Evolutionary conservation across 345 rosid genomes (phyloP), one percentile per base, ranked within the genome.

Genomic region (Cardamine occulta): DNA sequence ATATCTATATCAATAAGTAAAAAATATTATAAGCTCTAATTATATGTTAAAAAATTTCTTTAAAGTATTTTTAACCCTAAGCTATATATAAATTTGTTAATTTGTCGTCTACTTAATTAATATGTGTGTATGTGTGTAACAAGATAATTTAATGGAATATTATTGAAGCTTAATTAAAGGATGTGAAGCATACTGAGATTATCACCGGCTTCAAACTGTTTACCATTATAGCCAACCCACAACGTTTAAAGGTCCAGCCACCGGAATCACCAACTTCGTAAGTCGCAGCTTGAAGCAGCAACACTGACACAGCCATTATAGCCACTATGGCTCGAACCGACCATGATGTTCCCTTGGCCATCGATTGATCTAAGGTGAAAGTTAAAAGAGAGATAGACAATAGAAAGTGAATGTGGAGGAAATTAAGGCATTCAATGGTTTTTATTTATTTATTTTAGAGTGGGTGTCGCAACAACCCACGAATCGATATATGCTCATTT

Each of bases 221-320:
- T 79, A 72, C 79, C 68, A 21, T 21, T 5, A 18, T 63, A 48
- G 54, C 82, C 82, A 79, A 55, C 62, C 72, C 34, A 63, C 76
- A 55, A 65, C 68, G 57, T 79, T 79, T 79, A 49, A 34, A 74
- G 39, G 82, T 49, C 82, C 82, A 79, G 24, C 37, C 86, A 5
- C 40, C 11, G 8, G 76, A 9, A 12, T 45, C 76, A 26, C 82
- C 82, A 29, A 79, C 82, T 4, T n/a, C 63, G 72, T 60, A 74
- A 29, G 49, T 55, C 39, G 56, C 44, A 48, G 75, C 82, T 6
- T 62, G 62, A 62, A 79, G 52, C 26, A 69, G 34, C 35, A 79
- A 35, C 19, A 74, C 57, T 14, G 75, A 47, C 55, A 63, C 54
- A 13, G 17, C 62, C 72, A 79, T 45, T 7, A 79, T 11, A 44